These are phyloP conservation scores for Furcasterigmium furcatum DNA, from an alignment of 2,329 filamentous ascomycete genomes.

Conservation along the genomic window DNA sequence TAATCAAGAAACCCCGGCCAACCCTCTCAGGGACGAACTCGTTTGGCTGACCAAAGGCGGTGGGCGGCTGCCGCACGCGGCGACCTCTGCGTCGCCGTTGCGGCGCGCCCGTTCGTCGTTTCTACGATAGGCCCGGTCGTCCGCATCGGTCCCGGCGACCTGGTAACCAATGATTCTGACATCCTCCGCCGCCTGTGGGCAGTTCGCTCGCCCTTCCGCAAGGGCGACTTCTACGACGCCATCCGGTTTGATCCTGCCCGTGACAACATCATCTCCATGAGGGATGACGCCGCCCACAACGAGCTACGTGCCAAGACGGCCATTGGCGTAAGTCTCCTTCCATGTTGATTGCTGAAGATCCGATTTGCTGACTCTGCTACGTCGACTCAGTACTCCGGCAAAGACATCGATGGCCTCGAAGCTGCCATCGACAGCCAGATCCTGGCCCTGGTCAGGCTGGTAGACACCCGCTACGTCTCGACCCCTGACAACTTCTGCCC, in stretches of 20 bases:
- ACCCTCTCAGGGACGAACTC: background rate
- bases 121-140: slow-evolving; percentile 23
- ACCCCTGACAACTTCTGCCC: slow-evolving; percentile 28
- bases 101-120: too few species aligned
- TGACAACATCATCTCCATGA: slow-evolving; percentile 27
- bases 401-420: slow-evolving; percentile 49
- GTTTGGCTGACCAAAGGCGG: too few species aligned
- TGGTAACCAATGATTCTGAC: slow-evolving; percentile 30
- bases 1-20: slow-evolving; percentile 1
- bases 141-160: slow-evolving; percentile 29
- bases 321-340: slow-evolving; percentile 29
- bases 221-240: slow-evolving; percentile 34
- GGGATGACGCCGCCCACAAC: slow-evolving; percentile 35
- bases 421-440: slow-evolving; percentile 44
- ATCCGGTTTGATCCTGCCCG: slow-evolving; percentile 23
- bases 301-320: slow-evolving; percentile 43
- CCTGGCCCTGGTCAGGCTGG: slow-evolving; percentile 39
- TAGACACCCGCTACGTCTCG: slow-evolving; percentile 42
- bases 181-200: slow-evolving; percentile 27
- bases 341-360: slow-evolving; percentile 4
- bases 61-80: too few species aligned
- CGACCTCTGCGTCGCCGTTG: too few species aligned
- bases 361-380: background rate
- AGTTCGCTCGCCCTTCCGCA: slow-evolving; percentile 24
- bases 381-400: slow-evolving; percentile 43